Conservation (phyloP, 2,329 filamentous ascomycete genomes). For the Dothideomycetes sp. region DNA sequence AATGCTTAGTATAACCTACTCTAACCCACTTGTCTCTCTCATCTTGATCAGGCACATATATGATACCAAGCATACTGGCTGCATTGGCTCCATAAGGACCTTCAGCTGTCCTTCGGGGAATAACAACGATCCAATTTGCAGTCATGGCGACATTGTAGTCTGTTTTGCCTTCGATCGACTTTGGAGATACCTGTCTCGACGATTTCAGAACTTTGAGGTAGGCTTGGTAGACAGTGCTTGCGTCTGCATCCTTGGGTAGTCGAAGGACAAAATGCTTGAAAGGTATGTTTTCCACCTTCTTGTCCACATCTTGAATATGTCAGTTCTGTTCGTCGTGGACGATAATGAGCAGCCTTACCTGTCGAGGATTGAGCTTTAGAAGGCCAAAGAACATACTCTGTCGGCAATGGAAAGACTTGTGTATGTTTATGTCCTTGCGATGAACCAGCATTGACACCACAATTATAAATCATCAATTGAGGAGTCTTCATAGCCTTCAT, state of each 20-base stretch:
- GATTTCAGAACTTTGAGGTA: conserved; percentile 17
- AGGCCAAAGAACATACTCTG: conserved; percentile 19
- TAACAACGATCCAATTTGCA: conserved; percentile 26
- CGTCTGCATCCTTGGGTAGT: conserved; percentile 3
- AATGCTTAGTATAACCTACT: conserved; percentile 12
- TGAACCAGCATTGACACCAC: conserved; percentile 35
- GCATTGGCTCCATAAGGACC: conserved; percentile 24
- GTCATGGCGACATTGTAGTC: conserved; percentile 30
- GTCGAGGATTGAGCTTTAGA: conserved; percentile 1
- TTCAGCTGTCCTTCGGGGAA: conserved; percentile 25
- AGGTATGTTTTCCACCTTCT: conserved; percentile 5
- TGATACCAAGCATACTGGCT: conserved; percentile 30
- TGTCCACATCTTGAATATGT: no score
- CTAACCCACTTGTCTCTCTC: conserved; percentile 9
- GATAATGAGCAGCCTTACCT: conserved; percentile 13
- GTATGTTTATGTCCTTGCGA: conserved; percentile 39
- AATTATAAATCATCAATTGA: conserved; percentile 38
- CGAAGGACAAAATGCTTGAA: conserved; percentile 13
- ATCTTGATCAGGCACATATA: conserved; percentile 14
- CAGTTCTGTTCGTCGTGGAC: no score
- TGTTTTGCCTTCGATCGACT: conserved; percentile 14
- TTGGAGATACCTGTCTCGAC: conserved; percentile 3
- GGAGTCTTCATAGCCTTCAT: conserved; percentile 21
- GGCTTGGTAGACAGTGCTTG: conserved; percentile 13
- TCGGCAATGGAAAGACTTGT: conserved; percentile 33